Conservation (phyloP, 2,329 filamentous ascomycete species). For the Sporothrix mexicana region DNA sequence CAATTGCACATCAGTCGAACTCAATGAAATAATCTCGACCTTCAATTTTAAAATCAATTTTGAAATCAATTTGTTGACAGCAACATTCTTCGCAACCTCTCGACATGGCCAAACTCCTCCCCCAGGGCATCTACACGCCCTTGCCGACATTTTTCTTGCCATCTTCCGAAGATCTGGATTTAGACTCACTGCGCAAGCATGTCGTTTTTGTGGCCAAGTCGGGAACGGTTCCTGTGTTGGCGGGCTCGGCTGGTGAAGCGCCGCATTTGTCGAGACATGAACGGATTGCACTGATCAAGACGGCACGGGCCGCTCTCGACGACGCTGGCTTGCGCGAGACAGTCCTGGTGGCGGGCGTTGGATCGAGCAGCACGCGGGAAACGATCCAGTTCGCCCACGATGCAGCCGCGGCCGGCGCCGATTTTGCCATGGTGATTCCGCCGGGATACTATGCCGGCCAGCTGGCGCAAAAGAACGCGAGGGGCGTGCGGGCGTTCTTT, state of each 20-base stretch:
- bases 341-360: conserved; percentile 54
- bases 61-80: not conserved
- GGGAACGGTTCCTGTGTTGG: conserved; percentile 32
- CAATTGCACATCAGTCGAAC: not conserved
- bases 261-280: conserved; percentile 27
- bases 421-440: conserved; percentile 48
- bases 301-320: conserved; percentile 23
- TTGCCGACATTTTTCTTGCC: conserved; percentile 34
- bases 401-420: conserved; percentile 48
- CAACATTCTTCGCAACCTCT: not conserved
- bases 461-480: conserved; percentile 39
- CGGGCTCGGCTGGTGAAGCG: conserved; percentile 34
- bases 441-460: conserved; percentile 50
- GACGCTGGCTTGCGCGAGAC: conserved; percentile 43
- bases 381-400: conserved; percentile 46
- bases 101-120: conserved; percentile 22
- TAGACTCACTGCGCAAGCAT: conserved; percentile 30
- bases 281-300: conserved; percentile 27
- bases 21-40: too few species aligned
- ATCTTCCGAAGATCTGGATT: conserved; percentile 31
- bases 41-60: too few species aligned
- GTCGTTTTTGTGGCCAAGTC: conserved; percentile 30
- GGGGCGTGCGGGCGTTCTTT: conserved; percentile 38
- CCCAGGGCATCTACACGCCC: conserved; percentile 36
- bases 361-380: conserved; percentile 47